Conservation (phyloP, 2,329 filamentous ascomycete species). For the Magnaporthiopsis incrustans region DNA sequence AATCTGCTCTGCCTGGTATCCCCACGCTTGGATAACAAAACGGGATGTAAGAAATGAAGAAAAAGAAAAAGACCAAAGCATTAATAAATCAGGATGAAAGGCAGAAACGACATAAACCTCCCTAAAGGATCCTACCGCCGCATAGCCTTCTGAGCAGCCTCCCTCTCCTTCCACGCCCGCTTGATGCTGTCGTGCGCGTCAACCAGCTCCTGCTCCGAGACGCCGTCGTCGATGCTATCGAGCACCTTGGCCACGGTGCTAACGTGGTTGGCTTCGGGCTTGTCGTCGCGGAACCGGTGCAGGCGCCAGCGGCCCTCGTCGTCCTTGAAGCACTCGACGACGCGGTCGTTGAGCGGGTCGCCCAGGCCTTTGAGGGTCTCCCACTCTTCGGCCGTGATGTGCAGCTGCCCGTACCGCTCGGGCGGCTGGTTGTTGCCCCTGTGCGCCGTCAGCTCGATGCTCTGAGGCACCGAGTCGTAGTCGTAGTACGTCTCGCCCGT, state of each 20-base stretch:
- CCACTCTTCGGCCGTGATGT: conserved; percentile 74
- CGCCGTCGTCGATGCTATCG: conserved; percentile 79
- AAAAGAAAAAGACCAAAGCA: neutral
- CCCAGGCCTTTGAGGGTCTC: conserved; percentile 65
- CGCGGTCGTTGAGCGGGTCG: conserved; percentile 73
- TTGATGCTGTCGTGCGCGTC: conserved; percentile 62
- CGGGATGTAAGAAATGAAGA: neutral
- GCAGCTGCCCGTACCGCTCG: conserved; percentile 57
- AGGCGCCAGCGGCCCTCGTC: conserved; percentile 70
- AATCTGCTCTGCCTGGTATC: neutral
- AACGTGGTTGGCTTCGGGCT: conserved; percentile 82
- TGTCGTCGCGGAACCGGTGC: conserved; percentile 87
- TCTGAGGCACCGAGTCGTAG: conserved; percentile 68
- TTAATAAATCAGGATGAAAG: neutral
- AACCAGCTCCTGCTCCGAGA: conserved; percentile 75
- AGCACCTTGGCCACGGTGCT: conserved; percentile 78
- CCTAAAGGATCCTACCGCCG: neutral
- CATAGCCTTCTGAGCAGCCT: conserved; percentile 22
- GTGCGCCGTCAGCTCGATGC: conserved; percentile 61
- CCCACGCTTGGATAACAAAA: neutral
- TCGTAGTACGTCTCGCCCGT: conserved; percentile 62
- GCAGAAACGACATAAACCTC: neutral
- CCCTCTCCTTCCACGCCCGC: conserved; percentile 67
- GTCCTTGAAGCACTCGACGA: conserved; percentile 87
- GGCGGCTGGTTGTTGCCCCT: conserved; percentile 54